Evolutionary conservation across 257 asterid species (phyloP), one percentile per base, ranked within the genome.

Genomic region (Solanum arcanum): DNA sequence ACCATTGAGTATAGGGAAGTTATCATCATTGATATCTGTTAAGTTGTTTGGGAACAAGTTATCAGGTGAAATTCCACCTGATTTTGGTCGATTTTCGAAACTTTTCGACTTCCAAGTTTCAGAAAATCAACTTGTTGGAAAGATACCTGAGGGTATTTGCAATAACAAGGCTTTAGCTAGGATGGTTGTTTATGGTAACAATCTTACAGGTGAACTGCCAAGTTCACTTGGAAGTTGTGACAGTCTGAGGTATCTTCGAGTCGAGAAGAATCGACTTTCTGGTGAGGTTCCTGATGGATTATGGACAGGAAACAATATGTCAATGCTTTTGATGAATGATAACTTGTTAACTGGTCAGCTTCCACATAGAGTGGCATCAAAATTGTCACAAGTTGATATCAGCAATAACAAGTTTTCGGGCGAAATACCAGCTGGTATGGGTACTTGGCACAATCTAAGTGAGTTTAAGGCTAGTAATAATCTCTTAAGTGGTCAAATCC

Each of bases 61-160:
- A 25, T 91, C 98, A 1, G 99, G 99, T 12, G 93, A 88, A 88
- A 68, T 97, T 88, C 98, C 99, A 2, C 93, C 94, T 0, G 98
- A 94, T 27, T 88, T 97, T n/a, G 99, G 99, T 29, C 90, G 84
- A 64, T 83, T 91, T 89, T 97, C 99, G 3, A 88, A 5, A 86
- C 93, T 97, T 37, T 2, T 18, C 52, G 60, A 3, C 0, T 92
- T 97, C 41, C 86, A 95, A 88, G 95, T 97, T 56, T 84, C 93
- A 0, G 9, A 87, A 10, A 97, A 95, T 92, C 91, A 87, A 37
- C 92, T 97, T 52, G 83, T 42, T 0, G 99, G 99, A 2, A 84
- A 68, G 12, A 41, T 97, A 27, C 98, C 99, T 0, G 78, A 86
- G 59, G 29, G 91, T 84, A 88, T 97, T 41, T 97, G 99, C 21